Evolutionary conservation across 2,329 filamentous ascomycete genomes (phyloP).

Genomic region (Curvularia lunata): DNA sequence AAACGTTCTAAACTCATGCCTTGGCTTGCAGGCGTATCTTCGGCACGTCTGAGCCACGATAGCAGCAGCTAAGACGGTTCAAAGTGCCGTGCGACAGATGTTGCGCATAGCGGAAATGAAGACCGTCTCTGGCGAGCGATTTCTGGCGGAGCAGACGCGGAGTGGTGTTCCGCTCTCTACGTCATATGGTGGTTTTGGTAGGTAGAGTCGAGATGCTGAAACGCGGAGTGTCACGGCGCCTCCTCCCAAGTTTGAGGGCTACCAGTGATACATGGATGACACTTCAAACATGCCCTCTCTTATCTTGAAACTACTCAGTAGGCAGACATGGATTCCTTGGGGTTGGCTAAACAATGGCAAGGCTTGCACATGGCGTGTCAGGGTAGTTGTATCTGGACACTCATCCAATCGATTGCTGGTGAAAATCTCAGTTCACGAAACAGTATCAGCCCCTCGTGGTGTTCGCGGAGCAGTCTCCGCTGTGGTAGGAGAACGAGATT

Average conservation of each 20-base stretch:
- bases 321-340: background rate
- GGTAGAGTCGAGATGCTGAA: conserved; percentile 25
- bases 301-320: background rate
- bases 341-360: background rate
- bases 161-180: conserved; percentile 22
- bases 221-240: conserved; percentile 22
- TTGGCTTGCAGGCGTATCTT: conserved; percentile 25
- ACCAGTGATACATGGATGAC: conserved; percentile 29
- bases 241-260: conserved; percentile 21
- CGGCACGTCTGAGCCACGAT: conserved; percentile 29
- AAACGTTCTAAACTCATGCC: conserved; percentile 37
- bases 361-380: background rate
- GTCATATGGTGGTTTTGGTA: conserved; percentile 17
- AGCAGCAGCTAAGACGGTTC: conserved; percentile 21
- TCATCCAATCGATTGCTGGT: background rate
- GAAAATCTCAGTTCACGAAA: background rate
- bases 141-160: conserved; percentile 18
- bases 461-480: background rate
- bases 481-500: too few species aligned
- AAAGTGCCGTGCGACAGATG: conserved; percentile 21
- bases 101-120: conserved; percentile 9
- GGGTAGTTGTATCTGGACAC: background rate
- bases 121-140: conserved; percentile 12
- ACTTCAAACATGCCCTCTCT: background rate
- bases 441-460: background rate